Base-by-base conservation (phyloP, 345 rosid species). In the Raphanus sativus region DNA sequence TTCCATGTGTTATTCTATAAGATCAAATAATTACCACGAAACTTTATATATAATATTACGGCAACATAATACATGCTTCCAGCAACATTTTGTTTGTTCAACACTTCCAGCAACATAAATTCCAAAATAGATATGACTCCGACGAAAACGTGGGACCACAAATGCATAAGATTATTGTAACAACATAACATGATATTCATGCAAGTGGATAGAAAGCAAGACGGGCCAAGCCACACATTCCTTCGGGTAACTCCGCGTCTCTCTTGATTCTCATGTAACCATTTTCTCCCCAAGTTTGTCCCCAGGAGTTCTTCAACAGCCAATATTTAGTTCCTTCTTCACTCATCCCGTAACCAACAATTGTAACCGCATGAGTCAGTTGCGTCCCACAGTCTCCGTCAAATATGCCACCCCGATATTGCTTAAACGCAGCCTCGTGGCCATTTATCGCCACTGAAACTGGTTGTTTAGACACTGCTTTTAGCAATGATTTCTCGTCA, bases 221-320 rank as follows among this genome's bases (percentile, higher is more conserved):
- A 3, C 1, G 67, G 17, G 88, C 88, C 68, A 90, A 75, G 65
- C 87, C 89, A 67, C 91, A 86, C 12, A 45, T 34, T 52, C 90
- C 89, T 32, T 71, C 6, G 5, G 66, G 65, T 12, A 15, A 73
- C 6, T 4, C 67, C 4, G 52, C 73, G 16, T 29, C 84, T 75
- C 92, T 84, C 29, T 16, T 72, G 70, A 90, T 81, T 70, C 79
- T 85, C 76, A 87, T 77, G 25, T 83, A 86, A 16, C 90, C 92
- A 6, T 60, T 25, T 64, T 86, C 89, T 8, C 93, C 91, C 90
- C 87, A 86, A 0, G 7, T n/a, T 8, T 15, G 4, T 0, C 87
- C 89, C 90, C 92, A 88, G 1, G 89, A 88, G 60, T 90, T 90
- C 73, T 84, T 73, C 17, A 87, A 32, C 26, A 87, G 2, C 91